Evolutionary conservation across 192 early-diverging fungal species (phyloP).

Genomic region (Phlyctochytrium bullatum): DNA sequence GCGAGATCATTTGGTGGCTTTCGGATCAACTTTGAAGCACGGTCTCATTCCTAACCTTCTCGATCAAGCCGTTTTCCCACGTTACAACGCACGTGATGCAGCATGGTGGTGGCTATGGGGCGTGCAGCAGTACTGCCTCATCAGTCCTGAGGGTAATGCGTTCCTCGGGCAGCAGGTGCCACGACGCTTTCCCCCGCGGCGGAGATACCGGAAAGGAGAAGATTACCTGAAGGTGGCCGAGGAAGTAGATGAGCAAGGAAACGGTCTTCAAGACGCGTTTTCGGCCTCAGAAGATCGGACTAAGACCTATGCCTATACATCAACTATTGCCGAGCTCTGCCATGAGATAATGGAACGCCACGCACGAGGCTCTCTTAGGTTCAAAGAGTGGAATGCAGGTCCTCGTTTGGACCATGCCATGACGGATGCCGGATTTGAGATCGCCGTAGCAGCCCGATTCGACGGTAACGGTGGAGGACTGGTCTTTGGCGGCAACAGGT

Average conservation of each 20-base stretch:
- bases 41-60: conserved; percentile 96
- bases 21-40: conserved; percentile 89
- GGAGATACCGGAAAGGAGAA: conserved; percentile 38
- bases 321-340: conserved; percentile 81
- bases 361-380: conserved; percentile 83
- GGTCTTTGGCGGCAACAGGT: conserved; percentile 80
- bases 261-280: too few species aligned
- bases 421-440: conserved; percentile 84
- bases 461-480: conserved; percentile 62
- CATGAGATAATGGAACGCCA: conserved; percentile 91
- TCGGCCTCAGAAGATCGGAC: conserved; percentile 19
- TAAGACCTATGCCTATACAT: conserved; percentile 49
- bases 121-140: conserved; percentile 82
- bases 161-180: conserved; percentile 70
- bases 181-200: conserved; percentile 78
- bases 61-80: conserved; percentile 75
- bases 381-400: conserved; percentile 96
- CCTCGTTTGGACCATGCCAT: conserved; percentile 84
- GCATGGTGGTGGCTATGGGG: conserved; percentile 94
- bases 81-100: conserved; percentile 96
- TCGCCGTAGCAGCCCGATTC: conserved; percentile 75
- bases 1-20: conserved; percentile 79
- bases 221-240: conserved; percentile 32
- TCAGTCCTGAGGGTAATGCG: conserved; percentile 68
- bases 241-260: conserved; percentile 23